Evolutionary conservation across 2,329 filamentous ascomycete genomes (phyloP).

Genomic region (Fusarium sp.): DNA sequence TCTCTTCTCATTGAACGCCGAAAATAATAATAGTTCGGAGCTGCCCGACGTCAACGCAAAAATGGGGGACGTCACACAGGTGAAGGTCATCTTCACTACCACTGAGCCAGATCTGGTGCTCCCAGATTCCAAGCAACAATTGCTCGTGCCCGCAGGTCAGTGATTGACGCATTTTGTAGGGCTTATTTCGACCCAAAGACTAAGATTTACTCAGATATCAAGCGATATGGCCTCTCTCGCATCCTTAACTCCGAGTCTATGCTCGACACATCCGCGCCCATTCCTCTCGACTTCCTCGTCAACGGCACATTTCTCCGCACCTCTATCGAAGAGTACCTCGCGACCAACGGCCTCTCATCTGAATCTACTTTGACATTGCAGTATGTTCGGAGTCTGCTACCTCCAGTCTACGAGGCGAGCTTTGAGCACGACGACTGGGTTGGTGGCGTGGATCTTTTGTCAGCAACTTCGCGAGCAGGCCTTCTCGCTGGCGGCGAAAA

Average conservation of each 20-base stretch:
- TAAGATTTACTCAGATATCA: constrained; percentile 65
- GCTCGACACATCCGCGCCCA: constrained; percentile 73
- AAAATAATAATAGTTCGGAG: background rate
- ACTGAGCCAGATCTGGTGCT: constrained; percentile 72
- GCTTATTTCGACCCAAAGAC: background rate
- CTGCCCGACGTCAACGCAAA: constrained; percentile 16
- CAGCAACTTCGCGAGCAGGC: constrained; percentile 72
- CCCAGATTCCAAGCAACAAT: constrained; percentile 71
- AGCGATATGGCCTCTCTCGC: constrained; percentile 77
- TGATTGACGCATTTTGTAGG: background rate
- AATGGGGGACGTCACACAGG: constrained; percentile 64
- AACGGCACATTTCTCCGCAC: constrained; percentile 93
- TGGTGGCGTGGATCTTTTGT: constrained; percentile 85
- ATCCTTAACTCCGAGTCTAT: constrained; percentile 80
- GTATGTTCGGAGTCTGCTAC: constrained; percentile 92
- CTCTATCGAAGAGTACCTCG: constrained; percentile 91
- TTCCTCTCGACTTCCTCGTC: constrained; percentile 94
- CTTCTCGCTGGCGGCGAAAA: constrained; percentile 55
- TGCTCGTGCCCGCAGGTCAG: constrained; percentile 72
- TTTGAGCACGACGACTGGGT: constrained; percentile 99
- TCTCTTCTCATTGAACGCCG: background rate
- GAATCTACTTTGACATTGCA: constrained; percentile 90
- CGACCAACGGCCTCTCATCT: constrained; percentile 85
- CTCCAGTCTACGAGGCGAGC: constrained; percentile 88
- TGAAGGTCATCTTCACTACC: constrained; percentile 77